Evolutionary conservation across 108 stramenopile genomes (phyloP).

Genomic region (Cyclotella kingstonii): DNA sequence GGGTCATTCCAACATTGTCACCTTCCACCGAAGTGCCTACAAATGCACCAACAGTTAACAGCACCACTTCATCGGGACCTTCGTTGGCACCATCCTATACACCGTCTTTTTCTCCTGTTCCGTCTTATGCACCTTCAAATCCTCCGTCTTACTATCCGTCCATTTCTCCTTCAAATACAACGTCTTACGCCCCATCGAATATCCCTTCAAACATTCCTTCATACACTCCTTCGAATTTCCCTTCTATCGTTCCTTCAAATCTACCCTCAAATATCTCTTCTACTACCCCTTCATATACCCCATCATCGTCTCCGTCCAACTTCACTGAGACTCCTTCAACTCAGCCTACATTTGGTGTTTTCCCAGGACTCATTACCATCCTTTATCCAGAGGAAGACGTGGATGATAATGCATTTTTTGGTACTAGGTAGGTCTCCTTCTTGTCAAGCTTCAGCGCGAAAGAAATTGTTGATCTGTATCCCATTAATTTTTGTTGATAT

Average conservation of each 20-base stretch:
- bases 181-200: too few relatives aligned
- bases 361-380: constrained; percentile 7
- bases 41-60: background rate
- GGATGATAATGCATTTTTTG: constrained; percentile 8
- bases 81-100: too few relatives aligned
- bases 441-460: background rate
- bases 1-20: background rate
- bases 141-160: constrained; percentile 1
- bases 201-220: too few relatives aligned
- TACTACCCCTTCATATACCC: background rate
- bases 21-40: background rate
- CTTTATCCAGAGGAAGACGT: constrained; percentile 1
- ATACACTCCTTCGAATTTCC: too few relatives aligned
- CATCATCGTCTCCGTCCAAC: background rate
- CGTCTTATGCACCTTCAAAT: too few relatives aligned
- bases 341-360: background rate
- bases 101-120: too few relatives aligned
- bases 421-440: background rate
- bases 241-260: too few relatives aligned
- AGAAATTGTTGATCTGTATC: background rate
- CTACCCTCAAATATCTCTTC: background rate
- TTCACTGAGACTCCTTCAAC: background rate
- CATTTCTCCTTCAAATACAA: constrained; percentile 7
- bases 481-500: background rate
- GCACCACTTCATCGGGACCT: background rate